A percentile compares a stretch with the other conserved stretches of the same genome.
phyloP scores from a whole-genome alignment of 202 grass and related monocot genomes.

The Bolboschoenoplectus hybrid region DNA sequence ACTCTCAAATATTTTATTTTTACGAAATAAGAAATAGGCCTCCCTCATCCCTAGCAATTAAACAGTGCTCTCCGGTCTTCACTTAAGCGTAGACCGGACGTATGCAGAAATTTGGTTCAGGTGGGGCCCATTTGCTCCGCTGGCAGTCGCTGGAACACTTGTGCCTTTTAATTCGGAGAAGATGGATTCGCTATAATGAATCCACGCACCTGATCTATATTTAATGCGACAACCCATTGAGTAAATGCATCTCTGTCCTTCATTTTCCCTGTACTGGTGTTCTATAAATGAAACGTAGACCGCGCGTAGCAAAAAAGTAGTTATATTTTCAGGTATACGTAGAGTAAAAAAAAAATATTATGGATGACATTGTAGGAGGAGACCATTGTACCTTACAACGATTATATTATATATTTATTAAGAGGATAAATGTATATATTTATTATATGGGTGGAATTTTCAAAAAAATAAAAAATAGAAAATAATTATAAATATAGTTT shows the following conservation, averaged over 20 bases:
- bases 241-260: background rate
- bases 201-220: background rate
- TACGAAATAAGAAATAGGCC: too few species aligned
- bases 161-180: background rate
- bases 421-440: background rate
- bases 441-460: too few species aligned
- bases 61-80: background rate
- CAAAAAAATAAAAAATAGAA: too few species aligned
- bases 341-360: background rate
- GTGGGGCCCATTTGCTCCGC: slow-evolving; percentile 18
- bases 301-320: background rate
- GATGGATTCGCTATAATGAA: background rate
- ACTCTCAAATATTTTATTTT: background rate
- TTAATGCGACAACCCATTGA: slow-evolving; percentile 12
- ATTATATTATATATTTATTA: too few species aligned
- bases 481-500: too few species aligned
- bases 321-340: background rate
- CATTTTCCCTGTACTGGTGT: background rate
- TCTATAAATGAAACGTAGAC: background rate
- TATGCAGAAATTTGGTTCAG: background rate
- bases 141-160: slow-evolving; percentile 37
- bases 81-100: background rate
- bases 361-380: background rate
- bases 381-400: background rate
- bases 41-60: background rate